Evolutionary conservation across 352 stramenopile species (phyloP), one percentile per base, ranked within the genome.

Genomic region (Thalassiosira ordinaria): DNA sequence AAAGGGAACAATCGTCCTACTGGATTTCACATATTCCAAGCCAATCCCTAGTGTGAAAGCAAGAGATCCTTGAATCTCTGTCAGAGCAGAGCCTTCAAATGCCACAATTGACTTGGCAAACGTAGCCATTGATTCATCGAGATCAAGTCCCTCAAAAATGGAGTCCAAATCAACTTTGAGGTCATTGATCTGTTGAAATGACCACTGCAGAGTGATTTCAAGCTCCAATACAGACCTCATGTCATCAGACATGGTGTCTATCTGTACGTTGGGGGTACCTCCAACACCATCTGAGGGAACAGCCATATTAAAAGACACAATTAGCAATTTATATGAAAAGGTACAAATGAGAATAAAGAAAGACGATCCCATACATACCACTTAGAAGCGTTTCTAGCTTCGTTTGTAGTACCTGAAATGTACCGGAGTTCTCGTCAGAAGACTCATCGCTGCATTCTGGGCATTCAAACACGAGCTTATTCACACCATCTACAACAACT

Each of bases 231-330:
- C 44, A n/a, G 72, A 75, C 20, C 71, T 29, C 20, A 60, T 53
- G n/a, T 61, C 52, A 41, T 72, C 57, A 49, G 59, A 75, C 18
- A 13, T 39, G 9, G 72, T 44, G 1, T 37, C 29, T 18, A 86
- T 65, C 22, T 20, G 41, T 18, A 86, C 66, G 22, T 33, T 37
- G 2, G 78, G 65, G 4, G 27, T 44, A n/a, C 78, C 78, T 44
- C 72, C 78, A 80, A 79, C 52, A 27, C 46, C 47, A 67, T 81
- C 77, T 70, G n/a, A n/a, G n/a, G n/a, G n/a, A n/a, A n/a, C n/a
- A n/a, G n/a, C n/a, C n/a, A n/a, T n/a, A n/a, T n/a, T n/a, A n/a
- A n/a, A n/a, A n/a, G n/a, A n/a, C n/a, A n/a, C n/a, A n/a, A n/a
- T n/a, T n/a, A n/a, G n/a, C n/a, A n/a, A n/a, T n/a, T n/a, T n/a